Conservation (phyloP, 2,329 filamentous ascomycete genomes). For the Cercospora berteroae region DNA sequence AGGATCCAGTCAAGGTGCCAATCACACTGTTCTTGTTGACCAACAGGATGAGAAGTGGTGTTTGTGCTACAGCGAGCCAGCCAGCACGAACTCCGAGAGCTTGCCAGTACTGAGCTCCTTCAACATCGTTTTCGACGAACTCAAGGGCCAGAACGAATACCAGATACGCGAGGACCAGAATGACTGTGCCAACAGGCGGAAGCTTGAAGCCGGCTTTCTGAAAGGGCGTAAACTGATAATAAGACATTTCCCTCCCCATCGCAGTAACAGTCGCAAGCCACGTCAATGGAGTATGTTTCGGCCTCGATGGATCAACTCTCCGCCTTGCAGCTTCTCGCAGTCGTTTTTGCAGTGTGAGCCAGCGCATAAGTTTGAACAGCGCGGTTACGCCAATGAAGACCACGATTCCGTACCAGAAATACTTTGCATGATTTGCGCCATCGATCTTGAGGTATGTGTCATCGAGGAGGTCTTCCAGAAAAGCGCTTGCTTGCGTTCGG, state of each 20-base stretch:
- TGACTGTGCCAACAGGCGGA: slow-evolving; percentile 30
- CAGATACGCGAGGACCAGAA: slow-evolving; percentile 28
- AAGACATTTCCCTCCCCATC: slow-evolving; percentile 37
- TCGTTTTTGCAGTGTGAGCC: slow-evolving; percentile 34
- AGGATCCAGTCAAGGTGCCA: slow-evolving; percentile 33
- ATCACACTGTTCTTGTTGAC: slow-evolving; percentile 43
- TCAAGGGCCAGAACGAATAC: slow-evolving; percentile 33
- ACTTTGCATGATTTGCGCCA: slow-evolving; percentile 39
- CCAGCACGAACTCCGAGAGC: slow-evolving; percentile 38
- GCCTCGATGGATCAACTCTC: slow-evolving; percentile 33
- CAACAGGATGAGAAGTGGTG: slow-evolving; percentile 42
- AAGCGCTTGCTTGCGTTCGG: slow-evolving; percentile 37
- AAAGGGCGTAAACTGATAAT: slow-evolving; percentile 36
- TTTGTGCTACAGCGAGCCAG: slow-evolving; percentile 40
- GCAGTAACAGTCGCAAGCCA: slow-evolving; percentile 37
- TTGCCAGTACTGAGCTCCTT: slow-evolving; percentile 30
- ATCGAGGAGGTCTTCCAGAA: slow-evolving; percentile 40
- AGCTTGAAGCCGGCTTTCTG: slow-evolving; percentile 25
- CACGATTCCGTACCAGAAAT: slow-evolving; percentile 44
- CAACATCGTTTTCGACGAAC: slow-evolving; percentile 28
- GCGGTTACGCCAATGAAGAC: slow-evolving; percentile 37
- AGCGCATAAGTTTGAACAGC: slow-evolving; percentile 35
- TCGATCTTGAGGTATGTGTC: slow-evolving; percentile 38
- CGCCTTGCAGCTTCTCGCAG: slow-evolving; percentile 39
- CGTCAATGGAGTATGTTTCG: slow-evolving; percentile 31